Conservation (phyloP, 1,284 basidiomycete species). For the Spongiforma sp. region DNA sequence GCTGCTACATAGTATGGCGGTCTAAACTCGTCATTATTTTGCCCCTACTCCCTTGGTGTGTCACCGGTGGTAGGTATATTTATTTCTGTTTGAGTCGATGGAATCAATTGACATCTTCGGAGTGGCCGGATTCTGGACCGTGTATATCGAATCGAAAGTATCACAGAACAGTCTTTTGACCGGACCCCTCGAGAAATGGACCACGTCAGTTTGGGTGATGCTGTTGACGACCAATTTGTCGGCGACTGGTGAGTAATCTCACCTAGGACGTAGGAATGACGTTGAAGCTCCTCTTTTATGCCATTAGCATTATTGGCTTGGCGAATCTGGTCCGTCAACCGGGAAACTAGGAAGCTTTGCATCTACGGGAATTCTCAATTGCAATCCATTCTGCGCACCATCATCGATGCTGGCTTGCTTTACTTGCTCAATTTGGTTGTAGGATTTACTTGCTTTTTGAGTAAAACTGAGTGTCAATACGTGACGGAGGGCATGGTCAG, state of each 20-base stretch:
- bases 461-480: background rate
- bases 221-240: background rate
- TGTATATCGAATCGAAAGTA: background rate
- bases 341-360: background rate
- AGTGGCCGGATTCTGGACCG: background rate
- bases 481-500: background rate
- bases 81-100: no score
- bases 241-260: background rate
- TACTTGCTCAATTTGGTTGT: background rate
- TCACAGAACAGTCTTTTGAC: background rate
- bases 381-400: background rate
- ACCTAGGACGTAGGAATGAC: background rate
- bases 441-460: background rate
- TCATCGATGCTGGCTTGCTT: background rate
- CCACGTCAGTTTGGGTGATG: background rate
- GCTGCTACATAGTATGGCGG: background rate
- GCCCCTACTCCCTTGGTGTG: background rate
- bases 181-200: background rate
- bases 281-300: background rate
- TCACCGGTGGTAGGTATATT: background rate
- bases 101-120: background rate
- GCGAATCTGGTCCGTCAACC: background rate
- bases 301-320: background rate
- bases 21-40: background rate
- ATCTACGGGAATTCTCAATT: background rate